Percentiles rank a stretch among this genome's conserved stretches.
Evolutionary conservation across 495 filamentous ascomycete species (phyloP).

Genomic region (Neurospora sp.): DNA sequence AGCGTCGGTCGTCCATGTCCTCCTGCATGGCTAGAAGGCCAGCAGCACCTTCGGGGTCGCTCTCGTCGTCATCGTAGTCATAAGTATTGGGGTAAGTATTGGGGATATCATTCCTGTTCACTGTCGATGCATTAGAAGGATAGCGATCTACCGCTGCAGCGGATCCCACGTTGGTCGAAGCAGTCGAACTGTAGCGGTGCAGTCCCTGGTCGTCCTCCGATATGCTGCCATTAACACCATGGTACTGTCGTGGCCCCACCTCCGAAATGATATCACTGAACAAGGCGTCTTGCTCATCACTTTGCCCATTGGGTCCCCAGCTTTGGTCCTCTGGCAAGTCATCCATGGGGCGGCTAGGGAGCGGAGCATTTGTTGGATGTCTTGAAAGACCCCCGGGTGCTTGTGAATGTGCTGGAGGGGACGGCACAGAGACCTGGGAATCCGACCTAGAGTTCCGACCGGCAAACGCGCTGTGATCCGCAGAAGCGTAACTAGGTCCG

Average conservation of each 20-base stretch:
- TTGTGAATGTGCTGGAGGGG: constrained; percentile 25
- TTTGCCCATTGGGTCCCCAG: constrained; percentile 24
- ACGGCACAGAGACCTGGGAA: constrained; percentile 33
- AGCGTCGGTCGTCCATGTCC: constrained; percentile 72
- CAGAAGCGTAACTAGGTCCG: constrained; percentile 33
- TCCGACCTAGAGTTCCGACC: constrained; percentile 32
- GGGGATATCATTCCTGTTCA: constrained; percentile 28
- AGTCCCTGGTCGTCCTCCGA: constrained; percentile 33
- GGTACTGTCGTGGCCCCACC: constrained; percentile 25
- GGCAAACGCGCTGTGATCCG: constrained; percentile 30
- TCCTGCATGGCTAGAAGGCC: constrained; percentile 75
- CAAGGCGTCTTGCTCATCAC: constrained; percentile 37
- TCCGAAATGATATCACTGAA: constrained; percentile 47
- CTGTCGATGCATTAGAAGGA: constrained; percentile 39
- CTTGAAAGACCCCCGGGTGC: constrained; percentile 28
- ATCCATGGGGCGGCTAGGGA: constrained; percentile 42
- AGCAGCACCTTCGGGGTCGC: constrained; percentile 82
- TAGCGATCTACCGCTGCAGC: constrained; percentile 26
- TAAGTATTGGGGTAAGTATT: constrained; percentile 22
- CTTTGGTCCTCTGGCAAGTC: constrained; percentile 28
- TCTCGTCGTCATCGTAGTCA: constrained; percentile 49
- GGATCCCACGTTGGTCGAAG: constrained; percentile 29
- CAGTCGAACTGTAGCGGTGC: constrained; percentile 39
- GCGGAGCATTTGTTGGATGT: constrained; percentile 45
- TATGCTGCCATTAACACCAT: constrained; percentile 24